Evolutionary conservation across 2,329 filamentous ascomycete species (phyloP), one percentile per base, ranked within the genome.

Genomic region (Lecanicillium sp.): DNA sequence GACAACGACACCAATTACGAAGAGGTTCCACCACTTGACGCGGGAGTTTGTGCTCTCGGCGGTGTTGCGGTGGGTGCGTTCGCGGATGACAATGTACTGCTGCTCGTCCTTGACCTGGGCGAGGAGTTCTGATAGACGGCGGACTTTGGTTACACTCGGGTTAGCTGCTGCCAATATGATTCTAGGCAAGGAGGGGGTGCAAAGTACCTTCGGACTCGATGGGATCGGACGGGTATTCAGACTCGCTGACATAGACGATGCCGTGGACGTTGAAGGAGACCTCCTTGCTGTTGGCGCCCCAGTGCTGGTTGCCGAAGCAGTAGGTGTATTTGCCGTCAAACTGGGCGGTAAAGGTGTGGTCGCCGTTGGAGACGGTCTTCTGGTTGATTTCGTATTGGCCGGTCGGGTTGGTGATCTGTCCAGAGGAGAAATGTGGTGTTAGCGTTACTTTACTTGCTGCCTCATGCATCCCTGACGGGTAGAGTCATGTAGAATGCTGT

Each of bases 1-100:
- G 49, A 94, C 73, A 46, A 98, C 77, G 36, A 97, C 81, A 41
- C 79, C 76, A 48, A 98, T 79, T 66, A 98, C 89, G 65, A 97
- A 97, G 53, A 97, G 77, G 64, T 92, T 96, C 92, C 92, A 98
- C 92, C 92, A 98, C 73, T 98, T 98, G 61, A 98, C 92, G 50
- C 92, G 78, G 52, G 80, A 77, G 65, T 98, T 98, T 56, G 92
- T 98, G 75, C 89, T 96, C 72, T 98, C 92, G 48, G 92, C 92
- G 9, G 92, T 98, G 71, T 98, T 98, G 60, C 92, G 79, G 74
- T 98, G 92, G 51, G 87, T 95, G 57, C 92, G 79, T 70, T 98
- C 92, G 53, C 92, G 84, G 43, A 97, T 69, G 46, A 98, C 81
- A 56, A 98, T 97, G 70, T 98, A 98, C 52, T 82, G 79, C 69